Evolutionary conservation across 148 eudicot genomes (phyloP), one percentile per base, ranked within the genome.

Genomic region (Euryodendron excelsum): DNA sequence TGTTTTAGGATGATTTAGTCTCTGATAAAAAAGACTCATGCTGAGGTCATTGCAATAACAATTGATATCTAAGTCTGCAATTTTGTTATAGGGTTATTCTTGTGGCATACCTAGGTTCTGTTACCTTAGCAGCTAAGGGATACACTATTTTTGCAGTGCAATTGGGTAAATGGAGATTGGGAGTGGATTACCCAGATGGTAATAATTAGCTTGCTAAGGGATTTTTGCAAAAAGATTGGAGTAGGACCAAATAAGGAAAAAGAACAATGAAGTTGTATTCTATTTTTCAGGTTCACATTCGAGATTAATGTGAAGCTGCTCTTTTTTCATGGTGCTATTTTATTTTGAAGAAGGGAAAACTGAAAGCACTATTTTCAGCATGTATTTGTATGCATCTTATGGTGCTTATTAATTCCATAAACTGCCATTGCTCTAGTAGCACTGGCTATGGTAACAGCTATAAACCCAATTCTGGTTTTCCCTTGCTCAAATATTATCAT

Each of bases 401-500:
- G 28, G 27, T 21, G 11, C 27, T 21, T 1, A 0, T 41, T n/a
- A 59, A 20, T 27, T 20, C 5, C 27, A 3, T 59, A 11, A 59
- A 59, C 9, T 59, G 30, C 11, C 65, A 28, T 61, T 25, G 3
- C 34, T 7, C 20, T 3, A 25, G 6, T 25, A 8, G n/a, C 34
- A 0, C n/a, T 2, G 6, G 11, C 33, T 2, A 5, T 39, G 20
- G 3, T 11, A 41, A 45, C 34, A 60, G 1, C 56, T 72, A 30
- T 18, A 5, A 8, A 27, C n/a, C n/a, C n/a, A n/a, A n/a, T n/a
- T n/a, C n/a, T n/a, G n/a, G 21, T 72, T 75, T 18, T 70, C 61
- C 37, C 53, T 45, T 76, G 78, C 59, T 62, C 20, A 28, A 14
- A 13, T 61, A 75, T 75, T 37, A 50, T 71, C n/a, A 14, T 18